Base-by-base conservation (phyloP, 805 yeast genomes). In the Kluyveromyces lactis region DNA sequence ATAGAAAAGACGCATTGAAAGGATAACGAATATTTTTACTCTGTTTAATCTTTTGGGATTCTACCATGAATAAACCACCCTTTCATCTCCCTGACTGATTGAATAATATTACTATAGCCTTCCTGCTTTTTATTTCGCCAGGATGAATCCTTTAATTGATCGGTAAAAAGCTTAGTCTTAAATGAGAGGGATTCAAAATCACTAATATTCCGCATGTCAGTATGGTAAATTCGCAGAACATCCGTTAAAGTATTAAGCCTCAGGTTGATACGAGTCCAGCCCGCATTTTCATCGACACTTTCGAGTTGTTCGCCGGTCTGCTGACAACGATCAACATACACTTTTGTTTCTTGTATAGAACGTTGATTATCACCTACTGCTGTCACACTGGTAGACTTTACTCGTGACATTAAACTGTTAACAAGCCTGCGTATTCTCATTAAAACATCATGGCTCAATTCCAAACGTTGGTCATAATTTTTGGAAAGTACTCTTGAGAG, bases 51-150 rank as follows among this genome's bases (percentile, higher is more conserved):
- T 16, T 30, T 15, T 42, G 49, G 58, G 9, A 58, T 53, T 42
- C 53, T 60, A 13, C 71, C 69, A 41, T 61, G 63, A 33, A 67
- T 48, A 42, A 56, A 60, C 60, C 67, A 60, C 15, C 71, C 71
- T 47, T 67, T 67, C 21, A 66, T 58, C n/a, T 58, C 56, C 31
- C 71, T 56, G 9, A 66, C 55, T 1, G 53, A 52, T 5, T 50
- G 46, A 12, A 46, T 42, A 2, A 27, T 6, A 4, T 18, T 8
- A 8, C 21, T 13, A 16, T 16, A 11, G 7, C 8, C 8, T 13
- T 39, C 4, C 28, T 27, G 6, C 34, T 7, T 7, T 23, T 17
- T 13, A 3, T 7, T 39, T 39, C 15, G 11, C 15, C 19, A 26
- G 3, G 30, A n/a, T 2, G 46, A 15, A 23, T 32, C 48, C 32